These are phyloP conservation scores for Trametes gibbosa DNA, from an alignment of 768 basidiomycete species.

Conservation along the genomic window DNA sequence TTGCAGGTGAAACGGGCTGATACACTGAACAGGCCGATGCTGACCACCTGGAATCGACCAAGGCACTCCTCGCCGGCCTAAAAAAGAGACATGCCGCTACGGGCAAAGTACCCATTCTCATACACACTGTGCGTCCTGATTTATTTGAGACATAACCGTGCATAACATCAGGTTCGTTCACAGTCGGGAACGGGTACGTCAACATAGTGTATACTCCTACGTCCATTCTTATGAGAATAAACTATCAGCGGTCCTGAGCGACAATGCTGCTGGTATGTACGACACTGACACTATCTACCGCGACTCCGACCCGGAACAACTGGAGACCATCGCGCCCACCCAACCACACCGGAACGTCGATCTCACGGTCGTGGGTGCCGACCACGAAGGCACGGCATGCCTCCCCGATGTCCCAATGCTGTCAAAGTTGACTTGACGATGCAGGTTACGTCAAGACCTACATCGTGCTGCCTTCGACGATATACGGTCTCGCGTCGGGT, in stretches of 20 bases:
- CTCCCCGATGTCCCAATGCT: background rate
- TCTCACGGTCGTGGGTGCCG: constrained; percentile 43
- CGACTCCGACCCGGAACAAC: constrained; percentile 44
- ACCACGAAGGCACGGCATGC: constrained; percentile 39
- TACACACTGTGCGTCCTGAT: constrained; percentile 54
- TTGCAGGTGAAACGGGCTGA: too few species aligned
- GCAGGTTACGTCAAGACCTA: constrained; percentile 48
- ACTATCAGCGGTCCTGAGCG: constrained; percentile 40
- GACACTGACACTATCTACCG: constrained; percentile 33
- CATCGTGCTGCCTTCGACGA: constrained; percentile 49
- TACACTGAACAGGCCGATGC: constrained; percentile 33
- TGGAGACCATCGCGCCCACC: constrained; percentile 44
- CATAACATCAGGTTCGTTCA: background rate
- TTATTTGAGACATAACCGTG: too few species aligned
- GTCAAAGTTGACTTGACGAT: background rate
- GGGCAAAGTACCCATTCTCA: constrained; percentile 43
- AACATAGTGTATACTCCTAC: background rate
- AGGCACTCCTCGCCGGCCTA: constrained; percentile 50
- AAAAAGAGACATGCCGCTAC: constrained; percentile 43
- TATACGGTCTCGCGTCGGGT: constrained; percentile 52
- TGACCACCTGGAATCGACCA: constrained; percentile 44
- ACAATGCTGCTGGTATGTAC: constrained; percentile 42
- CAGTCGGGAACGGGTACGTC: background rate
- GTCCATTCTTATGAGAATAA: background rate
- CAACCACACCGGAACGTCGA: constrained; percentile 52